Evolutionary conservation across 495 filamentous ascomycete species (phyloP).

Genomic region (Neurospora cerealis): DNA sequence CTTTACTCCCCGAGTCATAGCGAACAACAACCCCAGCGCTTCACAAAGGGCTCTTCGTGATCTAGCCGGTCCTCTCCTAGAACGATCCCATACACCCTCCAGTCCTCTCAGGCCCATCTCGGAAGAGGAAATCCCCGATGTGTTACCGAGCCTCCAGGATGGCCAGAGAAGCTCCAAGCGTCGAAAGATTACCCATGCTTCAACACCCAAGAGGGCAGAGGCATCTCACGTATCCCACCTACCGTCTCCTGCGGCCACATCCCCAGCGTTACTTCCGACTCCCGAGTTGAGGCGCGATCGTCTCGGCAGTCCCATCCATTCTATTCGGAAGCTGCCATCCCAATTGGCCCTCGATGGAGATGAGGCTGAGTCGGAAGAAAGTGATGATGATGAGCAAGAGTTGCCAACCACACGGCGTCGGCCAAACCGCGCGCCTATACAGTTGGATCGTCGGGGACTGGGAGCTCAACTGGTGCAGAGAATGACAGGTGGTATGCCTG

Average conservation of each 20-base stretch:
- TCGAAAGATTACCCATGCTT: constrained; percentile 26
- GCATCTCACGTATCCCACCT: constrained; percentile 9
- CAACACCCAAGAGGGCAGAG: constrained; percentile 7
- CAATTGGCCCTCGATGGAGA: neutral
- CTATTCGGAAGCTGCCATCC: constrained; percentile 9
- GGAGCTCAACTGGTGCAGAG: constrained; percentile 33
- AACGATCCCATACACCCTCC: constrained; percentile 42
- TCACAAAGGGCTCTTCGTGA: constrained; percentile 58
- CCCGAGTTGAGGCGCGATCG: constrained; percentile 12
- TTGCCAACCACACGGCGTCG: neutral
- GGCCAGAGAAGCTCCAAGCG: constrained; percentile 23
- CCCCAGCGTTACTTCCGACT: constrained; percentile 14
- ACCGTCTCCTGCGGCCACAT: constrained; percentile 18
- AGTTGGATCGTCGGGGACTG: constrained; percentile 28
- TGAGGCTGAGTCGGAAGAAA: neutral
- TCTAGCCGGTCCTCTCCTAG: constrained; percentile 54
- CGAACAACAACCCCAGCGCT: constrained; percentile 36
- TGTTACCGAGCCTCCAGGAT: constrained; percentile 13
- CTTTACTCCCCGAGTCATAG: constrained; percentile 60
- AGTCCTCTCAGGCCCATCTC: constrained; percentile 33
- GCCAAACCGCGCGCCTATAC: constrained; percentile 15
- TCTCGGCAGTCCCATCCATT: constrained; percentile 28
- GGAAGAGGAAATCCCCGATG: constrained; percentile 20
- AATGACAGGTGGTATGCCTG: constrained; percentile 27
- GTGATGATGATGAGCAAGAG: constrained; percentile 8